Conservation (phyloP, 2,329 filamentous ascomycete genomes). For the Colletotrichum theobromicola region DNA sequence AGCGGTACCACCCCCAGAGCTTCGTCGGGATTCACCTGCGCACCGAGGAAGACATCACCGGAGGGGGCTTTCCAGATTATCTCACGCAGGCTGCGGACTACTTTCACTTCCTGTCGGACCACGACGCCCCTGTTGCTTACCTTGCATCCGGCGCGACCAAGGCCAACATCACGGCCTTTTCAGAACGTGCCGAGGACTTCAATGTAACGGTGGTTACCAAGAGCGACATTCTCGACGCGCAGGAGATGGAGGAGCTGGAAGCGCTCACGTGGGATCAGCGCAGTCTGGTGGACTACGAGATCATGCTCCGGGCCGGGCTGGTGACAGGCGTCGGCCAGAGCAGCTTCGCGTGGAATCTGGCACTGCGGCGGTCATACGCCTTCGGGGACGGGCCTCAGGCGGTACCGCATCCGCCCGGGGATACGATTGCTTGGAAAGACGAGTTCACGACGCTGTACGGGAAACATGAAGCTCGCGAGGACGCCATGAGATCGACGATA, state of each 20-base stretch:
- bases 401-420: neutral
- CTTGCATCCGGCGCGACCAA: slow-evolving; percentile 45
- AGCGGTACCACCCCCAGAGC: slow-evolving; percentile 23
- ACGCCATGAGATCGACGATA: slow-evolving; percentile 28
- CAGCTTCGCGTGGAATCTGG: slow-evolving; percentile 52
- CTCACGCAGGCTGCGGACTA: slow-evolving; percentile 35
- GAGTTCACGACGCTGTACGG: slow-evolving; percentile 36
- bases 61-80: slow-evolving; percentile 32
- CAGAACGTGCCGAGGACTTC: slow-evolving; percentile 36
- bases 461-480: slow-evolving; percentile 25
- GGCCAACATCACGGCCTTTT: slow-evolving; percentile 40
- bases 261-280: slow-evolving; percentile 53
- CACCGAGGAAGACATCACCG: slow-evolving; percentile 35
- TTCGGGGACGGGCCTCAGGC: slow-evolving; percentile 23
- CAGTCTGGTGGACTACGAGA: slow-evolving; percentile 55
- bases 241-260: slow-evolving; percentile 37
- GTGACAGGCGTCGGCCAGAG: slow-evolving; percentile 50
- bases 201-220: slow-evolving; percentile 47
- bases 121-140: slow-evolving; percentile 40
- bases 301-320: slow-evolving; percentile 46
- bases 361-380: slow-evolving; percentile 39
- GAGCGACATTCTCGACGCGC: slow-evolving; percentile 42
- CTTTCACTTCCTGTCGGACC: slow-evolving; percentile 31
- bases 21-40: slow-evolving; percentile 41
- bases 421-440: slow-evolving; percentile 35